Percentiles rank a stretch among this genome's conserved stretches.
Evolutionary conservation across 768 basidiomycete genomes (phyloP).

Genomic region (Auriscalpium vulgare): DNA sequence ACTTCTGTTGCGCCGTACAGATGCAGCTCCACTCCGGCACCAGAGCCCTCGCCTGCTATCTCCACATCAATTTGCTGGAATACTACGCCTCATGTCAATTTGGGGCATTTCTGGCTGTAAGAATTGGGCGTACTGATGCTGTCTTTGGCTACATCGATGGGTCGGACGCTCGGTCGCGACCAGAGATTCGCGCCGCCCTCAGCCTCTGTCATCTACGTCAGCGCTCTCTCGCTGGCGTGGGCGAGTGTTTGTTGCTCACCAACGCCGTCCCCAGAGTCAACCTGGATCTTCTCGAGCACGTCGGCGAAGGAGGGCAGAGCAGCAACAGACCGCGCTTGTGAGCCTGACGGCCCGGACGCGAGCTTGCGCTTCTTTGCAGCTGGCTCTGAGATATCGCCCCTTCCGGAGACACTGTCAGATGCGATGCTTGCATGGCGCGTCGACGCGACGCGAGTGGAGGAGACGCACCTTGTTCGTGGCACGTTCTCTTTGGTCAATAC

Average conservation of each 20-base stretch:
- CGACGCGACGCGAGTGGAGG: background rate
- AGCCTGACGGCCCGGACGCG: conserved; percentile 10
- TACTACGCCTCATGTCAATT: conserved; percentile 33
- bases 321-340: conserved; percentile 11
- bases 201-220: conserved; percentile 32
- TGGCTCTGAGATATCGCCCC: conserved; percentile 16
- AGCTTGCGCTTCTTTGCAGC: conserved; percentile 27
- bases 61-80: conserved; percentile 98
- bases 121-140: conserved; percentile 46
- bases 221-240: too few species aligned
- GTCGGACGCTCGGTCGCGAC: conserved; percentile 52
- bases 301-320: conserved; percentile 31
- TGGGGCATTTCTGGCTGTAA: background rate
- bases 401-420: background rate
- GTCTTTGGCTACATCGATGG: conserved; percentile 53
- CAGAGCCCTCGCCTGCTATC: conserved; percentile 39
- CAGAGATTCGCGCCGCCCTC: conserved; percentile 77
- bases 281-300: conserved; percentile 28
- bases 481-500: background rate
- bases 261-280: conserved; percentile 20
- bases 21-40: conserved; percentile 41
- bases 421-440: background rate
- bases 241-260: conserved; percentile 5
- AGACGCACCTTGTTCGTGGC: background rate
- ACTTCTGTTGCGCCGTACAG: conserved; percentile 93